phyloP scores from a whole-genome alignment of 2,329 filamentous ascomycete species.

The Acrodontium crateriforme region DNA sequence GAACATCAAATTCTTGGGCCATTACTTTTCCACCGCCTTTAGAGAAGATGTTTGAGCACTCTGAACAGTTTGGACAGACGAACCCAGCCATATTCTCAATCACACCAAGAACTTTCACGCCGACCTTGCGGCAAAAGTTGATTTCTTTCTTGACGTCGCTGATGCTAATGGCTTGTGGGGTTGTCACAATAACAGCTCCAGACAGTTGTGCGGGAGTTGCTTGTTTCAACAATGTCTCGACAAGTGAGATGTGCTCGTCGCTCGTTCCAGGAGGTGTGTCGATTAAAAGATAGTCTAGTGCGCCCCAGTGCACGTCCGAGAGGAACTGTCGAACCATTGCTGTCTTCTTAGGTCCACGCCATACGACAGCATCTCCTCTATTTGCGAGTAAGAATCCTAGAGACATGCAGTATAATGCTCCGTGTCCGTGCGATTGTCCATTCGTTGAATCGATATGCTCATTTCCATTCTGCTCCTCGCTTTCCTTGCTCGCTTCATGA shows the following conservation, averaged over 20 bases:
- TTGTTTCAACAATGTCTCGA: conserved; percentile 46
- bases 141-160: conserved; percentile 90
- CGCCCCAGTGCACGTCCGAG: conserved; percentile 76
- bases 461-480: conserved; percentile 3
- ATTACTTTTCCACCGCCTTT: conserved; percentile 81
- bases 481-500: conserved; percentile 41
- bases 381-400: conserved; percentile 77
- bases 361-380: conserved; percentile 84
- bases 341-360: conserved; percentile 96
- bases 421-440: conserved; percentile 20
- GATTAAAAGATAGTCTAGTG: conserved; percentile 82
- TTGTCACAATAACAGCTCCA: conserved; percentile 89
- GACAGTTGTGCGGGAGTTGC: conserved; percentile 51
- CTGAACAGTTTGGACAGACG: conserved; percentile 60
- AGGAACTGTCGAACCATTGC: conserved; percentile 97
- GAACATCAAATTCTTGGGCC: conserved; percentile 72
- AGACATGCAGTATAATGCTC: conserved; percentile 72
- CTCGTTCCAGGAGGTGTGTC: conserved; percentile 94
- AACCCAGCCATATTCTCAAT: conserved; percentile 95
- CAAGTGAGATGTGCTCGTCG: conserved; percentile 92
- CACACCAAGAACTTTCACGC: conserved; percentile 68
- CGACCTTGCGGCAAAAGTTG: conserved; percentile 81
- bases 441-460: conserved; percentile 3
- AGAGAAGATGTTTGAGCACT: conserved; percentile 88
- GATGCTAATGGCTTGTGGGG: conserved; percentile 84